These are phyloP conservation scores for Lathyrus sativus DNA, from an alignment of 306 rosid genomes.

Conservation along the genomic window DNA sequence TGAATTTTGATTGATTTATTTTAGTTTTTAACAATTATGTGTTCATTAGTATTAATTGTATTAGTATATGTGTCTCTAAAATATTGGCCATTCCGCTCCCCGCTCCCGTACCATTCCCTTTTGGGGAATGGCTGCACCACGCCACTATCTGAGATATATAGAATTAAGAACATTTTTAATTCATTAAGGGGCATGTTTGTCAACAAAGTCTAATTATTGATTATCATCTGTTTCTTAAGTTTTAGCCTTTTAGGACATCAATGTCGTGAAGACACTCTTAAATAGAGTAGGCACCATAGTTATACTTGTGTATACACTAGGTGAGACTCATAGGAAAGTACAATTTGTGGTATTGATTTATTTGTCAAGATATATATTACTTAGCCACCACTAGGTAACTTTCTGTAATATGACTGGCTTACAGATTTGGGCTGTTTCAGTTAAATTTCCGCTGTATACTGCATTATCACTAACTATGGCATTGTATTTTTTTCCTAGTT, in stretches of 20 bases:
- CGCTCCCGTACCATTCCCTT: no score
- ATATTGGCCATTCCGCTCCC: no score
- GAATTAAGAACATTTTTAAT: no score
- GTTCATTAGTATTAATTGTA: no score
- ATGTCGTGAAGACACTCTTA: not conserved
- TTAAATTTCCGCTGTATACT: not conserved
- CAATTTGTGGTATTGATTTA: slow-evolving; percentile 12
- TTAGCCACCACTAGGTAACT: not conserved
- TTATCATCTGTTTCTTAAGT: not conserved
- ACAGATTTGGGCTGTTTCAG: not conserved
- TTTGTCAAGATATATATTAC: not conserved
- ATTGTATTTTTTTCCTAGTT: not conserved
- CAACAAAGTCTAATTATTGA: not conserved
- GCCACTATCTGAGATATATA: no score
- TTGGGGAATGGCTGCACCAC: no score
- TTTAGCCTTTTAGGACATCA: not conserved
- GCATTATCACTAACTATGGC: slow-evolving; percentile 10
- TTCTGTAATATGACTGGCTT: not conserved
- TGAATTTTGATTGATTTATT: no score
- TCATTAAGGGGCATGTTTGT: not conserved
- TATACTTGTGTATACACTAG: not conserved
- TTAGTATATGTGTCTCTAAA: no score
- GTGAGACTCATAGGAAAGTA: not conserved
- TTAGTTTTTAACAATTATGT: no score
- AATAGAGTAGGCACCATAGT: not conserved